Conservation (phyloP, 805 yeast species). For the Saccharomycopsis lassenensis region DNA sequence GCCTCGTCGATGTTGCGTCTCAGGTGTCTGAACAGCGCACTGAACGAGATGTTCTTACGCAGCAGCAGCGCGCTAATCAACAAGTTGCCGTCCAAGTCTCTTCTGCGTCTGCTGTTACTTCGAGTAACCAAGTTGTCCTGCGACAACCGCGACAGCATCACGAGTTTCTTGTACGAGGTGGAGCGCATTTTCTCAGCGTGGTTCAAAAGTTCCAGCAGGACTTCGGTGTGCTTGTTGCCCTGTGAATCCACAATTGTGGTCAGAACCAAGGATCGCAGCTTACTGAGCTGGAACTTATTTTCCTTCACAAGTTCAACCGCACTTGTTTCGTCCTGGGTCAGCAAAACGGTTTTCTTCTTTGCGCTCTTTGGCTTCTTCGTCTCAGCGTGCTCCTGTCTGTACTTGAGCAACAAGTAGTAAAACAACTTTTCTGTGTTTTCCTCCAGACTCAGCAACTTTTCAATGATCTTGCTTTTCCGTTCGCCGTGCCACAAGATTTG, state of each 20-base stretch:
- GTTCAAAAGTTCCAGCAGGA: constrained; percentile 11
- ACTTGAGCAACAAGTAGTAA: constrained; percentile 62
- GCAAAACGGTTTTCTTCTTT: constrained; percentile 19
- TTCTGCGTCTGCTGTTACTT: constrained; percentile 21
- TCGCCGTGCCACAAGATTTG: constrained; percentile 79
- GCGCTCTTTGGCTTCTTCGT: constrained; percentile 21
- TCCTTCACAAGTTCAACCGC: constrained; percentile 15
- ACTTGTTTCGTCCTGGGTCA: constrained; percentile 12
- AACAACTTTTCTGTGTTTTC: constrained; percentile 73
- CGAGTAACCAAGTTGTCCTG: constrained; percentile 3
- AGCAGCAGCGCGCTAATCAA: constrained; percentile 25
- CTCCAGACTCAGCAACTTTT: constrained; percentile 40
- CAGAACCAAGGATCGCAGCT: constrained; percentile 31
- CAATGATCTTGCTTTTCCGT: constrained; percentile 38
- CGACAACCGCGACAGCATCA: background rate
- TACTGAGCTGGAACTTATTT: constrained; percentile 23
- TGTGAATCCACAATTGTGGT: constrained; percentile 29
- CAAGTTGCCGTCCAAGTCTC: constrained; percentile 21
- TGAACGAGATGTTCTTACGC: constrained; percentile 25
- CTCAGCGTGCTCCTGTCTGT: constrained; percentile 53
- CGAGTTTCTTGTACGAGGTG: constrained; percentile 15
- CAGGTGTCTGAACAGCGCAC: too few species aligned
- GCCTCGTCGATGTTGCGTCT: too few species aligned
- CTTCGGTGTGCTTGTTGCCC: constrained; percentile 18
- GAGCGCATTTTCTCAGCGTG: constrained; percentile 9